phyloP scores from a whole-genome alignment of 2,329 filamentous ascomycete species.

The Rhynchosporium secalis region DNA sequence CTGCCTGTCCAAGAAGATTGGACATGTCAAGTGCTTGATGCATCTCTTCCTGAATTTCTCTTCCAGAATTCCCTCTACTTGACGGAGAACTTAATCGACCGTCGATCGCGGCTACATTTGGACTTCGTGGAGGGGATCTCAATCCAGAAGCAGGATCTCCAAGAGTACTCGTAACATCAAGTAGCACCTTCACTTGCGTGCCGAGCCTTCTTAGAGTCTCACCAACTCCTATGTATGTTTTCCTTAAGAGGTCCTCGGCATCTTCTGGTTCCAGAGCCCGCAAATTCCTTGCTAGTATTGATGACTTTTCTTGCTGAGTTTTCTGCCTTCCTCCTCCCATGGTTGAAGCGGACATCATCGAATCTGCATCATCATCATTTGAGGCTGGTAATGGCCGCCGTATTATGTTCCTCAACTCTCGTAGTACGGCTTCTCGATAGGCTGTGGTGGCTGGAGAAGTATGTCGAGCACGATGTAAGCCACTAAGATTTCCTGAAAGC shows the following conservation, averaged over 20 bases:
- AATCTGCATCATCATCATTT: conserved; percentile 90
- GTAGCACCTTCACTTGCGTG: conserved; percentile 89
- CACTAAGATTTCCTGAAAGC: conserved; percentile 67
- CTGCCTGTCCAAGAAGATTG: conserved; percentile 74
- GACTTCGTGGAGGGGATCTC: conserved; percentile 39
- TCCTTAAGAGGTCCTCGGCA: conserved; percentile 78
- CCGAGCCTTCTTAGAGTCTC: conserved; percentile 83
- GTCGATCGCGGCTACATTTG: conserved; percentile 36
- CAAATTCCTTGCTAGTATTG: conserved; percentile 83
- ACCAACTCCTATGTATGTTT: conserved; percentile 82
- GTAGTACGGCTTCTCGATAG: conserved; percentile 80
- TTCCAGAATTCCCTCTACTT: conserved; percentile 24
- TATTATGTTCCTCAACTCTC: conserved; percentile 84
- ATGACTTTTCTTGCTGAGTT: conserved; percentile 85
- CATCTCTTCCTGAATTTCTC: conserved; percentile 66
- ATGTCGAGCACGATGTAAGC: conserved; percentile 78
- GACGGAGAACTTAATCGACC: conserved; percentile 26
- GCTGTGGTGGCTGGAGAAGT: conserved; percentile 78
- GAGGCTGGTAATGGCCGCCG: conserved; percentile 85
- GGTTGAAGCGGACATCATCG: conserved; percentile 83
- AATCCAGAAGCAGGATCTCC: conserved; percentile 31
- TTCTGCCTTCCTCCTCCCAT: conserved; percentile 64
- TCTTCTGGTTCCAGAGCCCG: conserved; percentile 80
- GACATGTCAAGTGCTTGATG: conserved; percentile 76
- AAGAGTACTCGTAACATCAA: conserved; percentile 81